Base-by-base conservation (phyloP, 1,284 basidiomycete species). In the Sanguinoderma infundibulare region DNA sequence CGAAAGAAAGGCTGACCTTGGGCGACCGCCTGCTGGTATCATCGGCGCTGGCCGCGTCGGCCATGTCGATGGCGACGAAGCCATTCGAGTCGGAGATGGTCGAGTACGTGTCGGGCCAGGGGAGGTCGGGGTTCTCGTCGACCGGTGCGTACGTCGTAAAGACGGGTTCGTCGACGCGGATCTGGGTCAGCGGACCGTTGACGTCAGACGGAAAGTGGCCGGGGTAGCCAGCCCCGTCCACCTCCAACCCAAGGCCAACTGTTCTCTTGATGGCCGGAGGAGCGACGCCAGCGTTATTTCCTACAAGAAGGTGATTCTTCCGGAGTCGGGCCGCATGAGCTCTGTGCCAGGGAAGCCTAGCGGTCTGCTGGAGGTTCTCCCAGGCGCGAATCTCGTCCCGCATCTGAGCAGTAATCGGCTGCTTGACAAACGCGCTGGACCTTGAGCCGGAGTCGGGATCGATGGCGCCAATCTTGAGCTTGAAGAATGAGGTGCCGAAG, bases 271-370 rank as follows among this genome's bases (percentile, higher is more conserved):
- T 26, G 44, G 14, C 28, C 14, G 44, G n/a, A n/a, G n/a, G 22
- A 42, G 20, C 26, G 26, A 14, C 24, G 15, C 2, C 5, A 4
- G 26, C 42, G 1, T 26, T 40, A 5, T 58, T 62, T 24, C 67
- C 63, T 3, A 42, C 38, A n/a, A n/a, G n/a, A 14, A 61, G 50
- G 5, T 44, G 32, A 14, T 60, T 58, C 50, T 50, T 63, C 17
- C 59, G 57, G 10, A 44, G 42, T 26, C 22, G 14, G 42, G 7
- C 44, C 14, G 44, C 26, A 14, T 30, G 28, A 6, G 26, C 2
- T n/a, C 26, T 28, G 26, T 47, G 17, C 26, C 28, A 10, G 44
- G 1, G 44, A 1, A 47, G 26, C 44, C 32, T 49, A 49, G 28
- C 46, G 8, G 28, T 32, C 5, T 28, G 28, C 46, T 49, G 46